Base-by-base conservation (phyloP, 306 rosid genomes). In the Erythrophleum fordii region DNA sequence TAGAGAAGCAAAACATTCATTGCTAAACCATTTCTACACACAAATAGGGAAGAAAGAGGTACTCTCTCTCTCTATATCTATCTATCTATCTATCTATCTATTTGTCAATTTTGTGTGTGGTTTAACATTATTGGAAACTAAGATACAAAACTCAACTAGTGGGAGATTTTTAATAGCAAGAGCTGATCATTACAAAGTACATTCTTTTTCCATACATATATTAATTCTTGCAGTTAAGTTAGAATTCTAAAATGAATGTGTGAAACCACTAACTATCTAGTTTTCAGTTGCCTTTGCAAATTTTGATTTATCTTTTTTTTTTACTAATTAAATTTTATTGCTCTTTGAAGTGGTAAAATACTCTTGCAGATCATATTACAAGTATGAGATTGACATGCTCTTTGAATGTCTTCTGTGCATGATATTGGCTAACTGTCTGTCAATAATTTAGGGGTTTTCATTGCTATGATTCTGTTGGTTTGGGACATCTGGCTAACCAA, bases 1-100 rank as follows among this genome's bases (percentile, higher is more conserved):
- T 79, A 86, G 77, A 80, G 91, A 95, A 82, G 99, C 99, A 73
- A 95, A 89, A 79, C 92, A 66, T 69, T 89, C 98, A 0, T 74
- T 95, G 90, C 94, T 95, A 42, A 87, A 88, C 84, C 82, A 79
- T 85, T 95, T 95, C 89, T 92, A 92, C 81, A 85, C 83, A 45
- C 97, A 88, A 51, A 80, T 93, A 34, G 99, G 98, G 56, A 93
- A 85, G 90, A 95, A 87, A 85, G 97, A 93, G 99, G 99, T 95
- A 90, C 35, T 41, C 48, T 48, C 26, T 83, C 81, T 12, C 37
- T 84, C 77, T 26, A 72, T 49, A 42, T 39, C 48, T 37, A 20
- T 82, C 81, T 14, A 23, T 83, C 73, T 31, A 76, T 41, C 39
- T 49, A 3, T 35, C 6, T 8, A 9, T 42, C 59, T 25, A 2